phyloP scores from a whole-genome alignment of 2,329 filamentous ascomycete species.

The Colletotrichum sp. region DNA sequence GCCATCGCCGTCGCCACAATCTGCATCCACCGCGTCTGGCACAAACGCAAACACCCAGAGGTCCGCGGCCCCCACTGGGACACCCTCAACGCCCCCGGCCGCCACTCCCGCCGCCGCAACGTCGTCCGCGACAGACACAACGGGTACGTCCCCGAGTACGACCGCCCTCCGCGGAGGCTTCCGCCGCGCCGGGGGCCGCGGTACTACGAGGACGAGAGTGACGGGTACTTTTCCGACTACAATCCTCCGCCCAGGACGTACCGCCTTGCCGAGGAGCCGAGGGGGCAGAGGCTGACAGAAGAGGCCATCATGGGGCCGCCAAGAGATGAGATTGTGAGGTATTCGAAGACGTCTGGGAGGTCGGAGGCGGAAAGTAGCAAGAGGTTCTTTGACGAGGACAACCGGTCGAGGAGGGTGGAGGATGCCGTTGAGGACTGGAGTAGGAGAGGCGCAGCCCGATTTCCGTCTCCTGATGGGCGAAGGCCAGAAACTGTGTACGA shows the following conservation, averaged over 20 bases:
- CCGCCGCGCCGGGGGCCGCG: conserved; percentile 4
- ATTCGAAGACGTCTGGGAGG: neutral
- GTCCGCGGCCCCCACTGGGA: conserved; percentile 36
- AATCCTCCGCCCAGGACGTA: neutral
- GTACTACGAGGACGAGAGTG: conserved; percentile 16
- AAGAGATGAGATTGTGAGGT: conserved; percentile 12
- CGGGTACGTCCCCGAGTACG: neutral
- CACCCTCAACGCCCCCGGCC: neutral
- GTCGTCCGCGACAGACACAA: conserved; percentile 12
- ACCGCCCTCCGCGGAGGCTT: neutral
- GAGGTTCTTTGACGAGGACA: neutral
- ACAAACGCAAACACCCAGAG: conserved; percentile 32
- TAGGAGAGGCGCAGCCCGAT: neutral
- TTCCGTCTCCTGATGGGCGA: neutral
- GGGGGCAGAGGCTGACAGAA: neutral
- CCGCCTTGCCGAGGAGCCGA: neutral
- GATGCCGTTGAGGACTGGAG: conserved; percentile 9
- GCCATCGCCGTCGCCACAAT: conserved; percentile 38
- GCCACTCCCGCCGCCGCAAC: conserved; percentile 13
- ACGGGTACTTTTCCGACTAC: conserved; percentile 7
- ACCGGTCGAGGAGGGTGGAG: neutral
- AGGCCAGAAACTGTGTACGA: neutral
- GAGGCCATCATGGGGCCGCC: neutral
- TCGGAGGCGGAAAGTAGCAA: neutral
- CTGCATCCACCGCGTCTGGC: conserved; percentile 39